Conservation (phyloP, 2,329 filamentous ascomycete genomes). For the Phaeosphaeriaceae sp. region DNA sequence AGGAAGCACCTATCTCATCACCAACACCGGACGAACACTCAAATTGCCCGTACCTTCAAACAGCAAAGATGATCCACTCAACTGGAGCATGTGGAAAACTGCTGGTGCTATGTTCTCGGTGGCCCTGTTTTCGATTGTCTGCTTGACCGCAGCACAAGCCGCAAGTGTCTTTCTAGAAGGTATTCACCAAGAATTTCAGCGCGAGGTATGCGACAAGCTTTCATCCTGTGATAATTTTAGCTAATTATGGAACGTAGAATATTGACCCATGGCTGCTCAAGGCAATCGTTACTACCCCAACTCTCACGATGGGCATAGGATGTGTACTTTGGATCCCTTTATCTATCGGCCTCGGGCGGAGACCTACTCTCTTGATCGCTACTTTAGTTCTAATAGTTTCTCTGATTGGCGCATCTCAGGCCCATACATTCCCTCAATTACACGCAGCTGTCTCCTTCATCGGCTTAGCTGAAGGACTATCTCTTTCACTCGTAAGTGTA, state of each 20-base stretch:
- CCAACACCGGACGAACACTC: conserved; percentile 26
- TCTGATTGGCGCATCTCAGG: conserved; percentile 33
- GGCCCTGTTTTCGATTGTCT: conserved; percentile 18
- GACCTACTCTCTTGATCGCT: conserved; percentile 45
- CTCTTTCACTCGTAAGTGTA: conserved; percentile 36
- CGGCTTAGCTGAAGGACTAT: conserved; percentile 43
- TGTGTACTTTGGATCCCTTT: conserved; percentile 49
- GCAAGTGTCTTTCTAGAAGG: conserved; percentile 20
- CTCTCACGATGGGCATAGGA: conserved; percentile 46
- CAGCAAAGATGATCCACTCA: conserved; percentile 31
- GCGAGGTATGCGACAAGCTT: conserved; percentile 13
- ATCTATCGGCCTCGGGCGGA: conserved; percentile 46
- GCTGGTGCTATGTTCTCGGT: conserved; percentile 25
- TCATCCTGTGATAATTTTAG: not conserved
- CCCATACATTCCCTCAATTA: conserved; percentile 34
- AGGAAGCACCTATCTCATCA: conserved; percentile 34
- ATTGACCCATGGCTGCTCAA: conserved; percentile 32
- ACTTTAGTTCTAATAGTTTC: conserved; percentile 34
- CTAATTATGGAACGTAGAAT: conserved; percentile 14
- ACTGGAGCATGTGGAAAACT: conserved; percentile 31
- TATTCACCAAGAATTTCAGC: conserved; percentile 17
- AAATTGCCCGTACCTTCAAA: conserved; percentile 34
- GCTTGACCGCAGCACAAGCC: conserved; percentile 27
- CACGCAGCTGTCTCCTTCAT: conserved; percentile 40
- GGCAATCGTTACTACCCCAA: conserved; percentile 35